Percentiles rank a stretch among this genome's conserved stretches.
phyloP scores from a whole-genome alignment of 2,329 filamentous ascomycete species.

The Xylariaceae sp. region DNA sequence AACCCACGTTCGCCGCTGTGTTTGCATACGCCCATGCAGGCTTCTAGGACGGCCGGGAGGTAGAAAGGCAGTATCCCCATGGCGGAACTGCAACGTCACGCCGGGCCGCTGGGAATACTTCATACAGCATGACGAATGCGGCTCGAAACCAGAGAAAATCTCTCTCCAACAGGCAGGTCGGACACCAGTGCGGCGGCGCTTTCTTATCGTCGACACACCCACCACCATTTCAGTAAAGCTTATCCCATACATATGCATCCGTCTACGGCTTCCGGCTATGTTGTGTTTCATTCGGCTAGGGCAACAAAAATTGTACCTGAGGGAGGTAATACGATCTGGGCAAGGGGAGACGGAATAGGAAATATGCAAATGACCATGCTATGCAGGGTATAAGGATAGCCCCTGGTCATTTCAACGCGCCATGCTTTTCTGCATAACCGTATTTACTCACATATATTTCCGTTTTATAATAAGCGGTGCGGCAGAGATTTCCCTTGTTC shows the following conservation, averaged over 20 bases:
- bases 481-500: too few species aligned
- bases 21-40: conserved; percentile 17
- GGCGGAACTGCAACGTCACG: conserved; percentile 16
- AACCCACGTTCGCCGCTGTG: conserved; percentile 13
- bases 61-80: conserved; percentile 1
- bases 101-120: conserved; percentile 17
- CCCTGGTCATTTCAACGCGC: conserved; percentile 4
- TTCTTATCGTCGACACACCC: conserved; percentile 15
- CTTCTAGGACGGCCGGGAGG: conserved; percentile 10
- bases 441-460: too few species aligned
- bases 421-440: conserved; percentile 3
- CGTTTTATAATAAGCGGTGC: too few species aligned
- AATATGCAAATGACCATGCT: conserved; percentile 18
- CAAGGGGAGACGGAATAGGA: conserved; percentile 3
- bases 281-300: conserved; percentile 16
- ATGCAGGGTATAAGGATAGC: conserved; percentile 7
- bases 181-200: conserved; percentile 13
- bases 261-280: conserved; percentile 3
- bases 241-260: conserved; percentile 18
- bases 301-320: conserved; percentile 13
- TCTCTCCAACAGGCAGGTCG: conserved; percentile 25
- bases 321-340: conserved; percentile 7
- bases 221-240: conserved; percentile 11
- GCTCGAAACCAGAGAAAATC: conserved; percentile 15
- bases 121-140: conserved; percentile 7